A percentile compares a stretch with the other conserved stretches of the same genome.
These are phyloP conservation scores for Macadamia tetraphylla DNA, from an alignment of 164 flowering plant species.

Conservation along the genomic window DNA sequence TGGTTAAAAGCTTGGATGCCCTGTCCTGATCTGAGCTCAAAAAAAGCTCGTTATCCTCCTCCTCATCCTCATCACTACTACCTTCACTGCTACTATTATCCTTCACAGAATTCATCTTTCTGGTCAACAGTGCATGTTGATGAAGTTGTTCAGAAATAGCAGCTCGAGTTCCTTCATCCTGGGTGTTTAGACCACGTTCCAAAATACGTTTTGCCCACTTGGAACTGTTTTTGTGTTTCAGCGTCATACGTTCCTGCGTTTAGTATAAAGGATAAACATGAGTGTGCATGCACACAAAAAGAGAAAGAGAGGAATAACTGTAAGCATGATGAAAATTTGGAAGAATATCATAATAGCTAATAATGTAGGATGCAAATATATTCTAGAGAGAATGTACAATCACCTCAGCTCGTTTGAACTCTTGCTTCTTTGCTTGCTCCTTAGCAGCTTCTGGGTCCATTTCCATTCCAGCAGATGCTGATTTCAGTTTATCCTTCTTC, in stretches of 20 bases:
- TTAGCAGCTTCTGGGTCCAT: slow-evolving; percentile 85
- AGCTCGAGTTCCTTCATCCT: slow-evolving; percentile 87
- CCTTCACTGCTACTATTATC: slow-evolving; percentile 67
- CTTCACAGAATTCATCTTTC: slow-evolving; percentile 76
- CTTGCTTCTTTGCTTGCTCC: slow-evolving; percentile 76
- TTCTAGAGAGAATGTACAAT: not conserved
- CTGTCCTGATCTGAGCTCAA: slow-evolving; percentile 39
- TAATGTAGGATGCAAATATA: not conserved
- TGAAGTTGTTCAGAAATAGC: slow-evolving; percentile 83
- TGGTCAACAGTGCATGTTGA: slow-evolving; percentile 59
- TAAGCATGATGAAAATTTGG: not conserved
- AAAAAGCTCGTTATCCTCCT: slow-evolving; percentile 27
- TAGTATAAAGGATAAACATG: not conserved
- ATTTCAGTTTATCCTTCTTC: slow-evolving; percentile 68
- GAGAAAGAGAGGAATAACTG: not conserved
- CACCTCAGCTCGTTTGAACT: slow-evolving; percentile 81
- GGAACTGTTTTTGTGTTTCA: slow-evolving; percentile 69
- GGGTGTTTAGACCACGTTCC: slow-evolving; percentile 62
- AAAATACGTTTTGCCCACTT: slow-evolving; percentile 80
- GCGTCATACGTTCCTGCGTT: slow-evolving; percentile 73
- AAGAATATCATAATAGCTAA: not conserved
- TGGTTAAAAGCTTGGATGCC: slow-evolving; percentile 41
- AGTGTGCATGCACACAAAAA: not conserved
- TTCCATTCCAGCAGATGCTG: slow-evolving; percentile 28
- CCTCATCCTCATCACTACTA: slow-evolving; percentile 53